A percentile compares a stretch with the other conserved stretches of the same genome.
These are phyloP conservation scores for Tricharina praecox DNA, from an alignment of 495 filamentous ascomycete genomes.

Conservation along the genomic window DNA sequence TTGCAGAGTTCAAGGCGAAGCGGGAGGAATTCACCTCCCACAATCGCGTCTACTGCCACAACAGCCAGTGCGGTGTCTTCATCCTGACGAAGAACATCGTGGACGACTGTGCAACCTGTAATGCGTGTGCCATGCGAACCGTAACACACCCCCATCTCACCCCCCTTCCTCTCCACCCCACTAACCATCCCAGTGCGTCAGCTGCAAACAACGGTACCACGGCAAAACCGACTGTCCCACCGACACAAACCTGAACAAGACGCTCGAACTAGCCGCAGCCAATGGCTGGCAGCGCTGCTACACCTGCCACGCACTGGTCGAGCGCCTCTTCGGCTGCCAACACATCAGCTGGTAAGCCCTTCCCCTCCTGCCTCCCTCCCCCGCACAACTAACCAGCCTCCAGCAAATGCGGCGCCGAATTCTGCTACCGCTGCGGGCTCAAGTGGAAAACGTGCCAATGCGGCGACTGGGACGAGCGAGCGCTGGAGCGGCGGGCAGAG, in stretches of 20 bases:
- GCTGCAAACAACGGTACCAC: neutral
- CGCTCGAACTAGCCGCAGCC: conserved; percentile 27
- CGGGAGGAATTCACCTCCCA: conserved; percentile 28
- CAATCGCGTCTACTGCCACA: conserved; percentile 32
- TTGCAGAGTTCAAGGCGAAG: conserved; percentile 27
- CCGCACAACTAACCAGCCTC: neutral
- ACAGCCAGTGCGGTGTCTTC: conserved; percentile 29
- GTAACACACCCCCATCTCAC: too few relatives aligned
- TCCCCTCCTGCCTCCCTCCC: neutral
- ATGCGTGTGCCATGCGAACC: too few relatives aligned
- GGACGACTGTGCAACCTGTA: conserved; percentile 26
- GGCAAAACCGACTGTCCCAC: conserved; percentile 29
- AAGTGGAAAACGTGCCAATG: conserved; percentile 21
- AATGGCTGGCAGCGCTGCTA: conserved; percentile 33
- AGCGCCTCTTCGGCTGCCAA: conserved; percentile 31
- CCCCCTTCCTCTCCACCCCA: too few relatives aligned
- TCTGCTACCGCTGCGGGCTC: conserved; percentile 21
- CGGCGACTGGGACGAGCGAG: conserved; percentile 15
- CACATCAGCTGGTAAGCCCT: conserved; percentile 29
- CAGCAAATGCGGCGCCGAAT: conserved; percentile 16
- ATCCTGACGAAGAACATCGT: conserved; percentile 25
- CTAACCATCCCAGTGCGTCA: too few relatives aligned
- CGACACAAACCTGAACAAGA: conserved; percentile 28
- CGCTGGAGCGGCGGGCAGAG: conserved; percentile 15
- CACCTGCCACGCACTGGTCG: conserved; percentile 30